phyloP scores from a whole-genome alignment of 2,329 filamentous ascomycete species.

The Tolypocladium album region DNA sequence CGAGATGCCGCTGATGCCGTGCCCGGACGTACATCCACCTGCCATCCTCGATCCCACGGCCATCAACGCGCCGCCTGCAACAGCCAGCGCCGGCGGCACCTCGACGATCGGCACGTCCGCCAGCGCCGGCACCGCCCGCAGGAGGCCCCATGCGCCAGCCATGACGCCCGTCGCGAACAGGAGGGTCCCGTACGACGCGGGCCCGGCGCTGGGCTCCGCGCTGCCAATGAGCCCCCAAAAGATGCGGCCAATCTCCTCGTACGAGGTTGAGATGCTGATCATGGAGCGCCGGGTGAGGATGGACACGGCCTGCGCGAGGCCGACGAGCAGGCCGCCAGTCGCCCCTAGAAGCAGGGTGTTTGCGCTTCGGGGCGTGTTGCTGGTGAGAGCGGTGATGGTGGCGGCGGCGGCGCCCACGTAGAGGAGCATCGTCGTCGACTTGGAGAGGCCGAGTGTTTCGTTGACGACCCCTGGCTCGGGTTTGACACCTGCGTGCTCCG shows the following conservation, averaged over 20 bases:
- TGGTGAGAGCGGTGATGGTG: slow-evolving; percentile 26
- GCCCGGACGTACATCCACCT: slow-evolving; percentile 58
- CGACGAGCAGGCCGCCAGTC: slow-evolving; percentile 48
- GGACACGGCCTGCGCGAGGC: slow-evolving; percentile 45
- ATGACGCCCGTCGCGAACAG: slow-evolving; percentile 42
- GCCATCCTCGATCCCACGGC: slow-evolving; percentile 50
- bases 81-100: slow-evolving; percentile 27
- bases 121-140: slow-evolving; percentile 20
- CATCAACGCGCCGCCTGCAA: slow-evolving; percentile 45
- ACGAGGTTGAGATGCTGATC: slow-evolving; percentile 50
- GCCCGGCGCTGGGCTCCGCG: slow-evolving; percentile 11
- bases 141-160: slow-evolving; percentile 31
- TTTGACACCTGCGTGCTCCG: slow-evolving; percentile 12
- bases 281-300: slow-evolving; percentile 40
- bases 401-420: slow-evolving; percentile 31
- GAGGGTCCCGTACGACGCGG: slow-evolving; percentile 29
- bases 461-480: slow-evolving; percentile 23
- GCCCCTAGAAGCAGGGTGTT: slow-evolving; percentile 28
- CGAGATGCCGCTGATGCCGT: slow-evolving; percentile 59
- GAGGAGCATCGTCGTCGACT: slow-evolving; percentile 22
- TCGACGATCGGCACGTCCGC: slow-evolving; percentile 13
- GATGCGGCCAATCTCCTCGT: slow-evolving; percentile 48
- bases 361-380: slow-evolving; percentile 19
- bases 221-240: slow-evolving; percentile 33
- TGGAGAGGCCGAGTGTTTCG: slow-evolving; percentile 28